A percentile compares a stretch with the other conserved stretches of the same genome.
Conservation (phyloP, 2,329 filamentous ascomycete genomes). For the Stachybotrys echinatus region DNA sequence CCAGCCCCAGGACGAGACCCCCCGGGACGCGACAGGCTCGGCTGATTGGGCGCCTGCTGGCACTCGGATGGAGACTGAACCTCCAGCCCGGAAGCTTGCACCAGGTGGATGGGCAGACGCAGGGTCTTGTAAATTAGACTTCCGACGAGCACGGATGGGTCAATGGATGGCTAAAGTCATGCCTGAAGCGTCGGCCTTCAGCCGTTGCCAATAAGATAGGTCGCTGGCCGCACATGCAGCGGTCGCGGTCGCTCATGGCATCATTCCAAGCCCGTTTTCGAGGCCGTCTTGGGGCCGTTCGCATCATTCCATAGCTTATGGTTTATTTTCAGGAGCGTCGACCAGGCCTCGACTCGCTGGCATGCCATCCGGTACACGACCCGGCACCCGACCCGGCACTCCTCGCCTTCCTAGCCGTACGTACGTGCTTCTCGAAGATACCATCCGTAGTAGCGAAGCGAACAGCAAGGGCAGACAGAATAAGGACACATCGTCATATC, state of each 20-base stretch:
- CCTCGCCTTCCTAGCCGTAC: background rate
- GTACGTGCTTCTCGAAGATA: background rate
- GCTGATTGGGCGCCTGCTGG: background rate
- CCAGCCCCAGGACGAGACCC: no score
- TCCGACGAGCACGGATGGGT: background rate
- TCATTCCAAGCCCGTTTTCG: background rate
- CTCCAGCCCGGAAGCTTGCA: no score
- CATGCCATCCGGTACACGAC: no score
- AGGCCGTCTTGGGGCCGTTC: no score
- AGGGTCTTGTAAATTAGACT: background rate
- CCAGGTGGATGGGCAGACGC: background rate
- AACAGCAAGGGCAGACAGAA: background rate
- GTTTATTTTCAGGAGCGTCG: no score
- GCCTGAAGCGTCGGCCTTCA: background rate
- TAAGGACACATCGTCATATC: background rate
- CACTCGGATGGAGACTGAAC: background rate
- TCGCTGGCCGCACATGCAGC: slow-evolving; percentile 8
- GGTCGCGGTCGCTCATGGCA: background rate
- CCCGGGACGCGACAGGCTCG: background rate
- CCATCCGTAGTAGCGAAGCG: background rate
- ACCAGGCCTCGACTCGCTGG: background rate
- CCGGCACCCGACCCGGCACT: background rate
- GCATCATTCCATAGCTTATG: no score
- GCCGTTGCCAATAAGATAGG: slow-evolving; percentile 9
- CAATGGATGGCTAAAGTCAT: background rate